These are phyloP conservation scores for Papiliotrema fonsecae DNA, from an alignment of 1,284 basidiomycete species.

Conservation along the genomic window DNA sequence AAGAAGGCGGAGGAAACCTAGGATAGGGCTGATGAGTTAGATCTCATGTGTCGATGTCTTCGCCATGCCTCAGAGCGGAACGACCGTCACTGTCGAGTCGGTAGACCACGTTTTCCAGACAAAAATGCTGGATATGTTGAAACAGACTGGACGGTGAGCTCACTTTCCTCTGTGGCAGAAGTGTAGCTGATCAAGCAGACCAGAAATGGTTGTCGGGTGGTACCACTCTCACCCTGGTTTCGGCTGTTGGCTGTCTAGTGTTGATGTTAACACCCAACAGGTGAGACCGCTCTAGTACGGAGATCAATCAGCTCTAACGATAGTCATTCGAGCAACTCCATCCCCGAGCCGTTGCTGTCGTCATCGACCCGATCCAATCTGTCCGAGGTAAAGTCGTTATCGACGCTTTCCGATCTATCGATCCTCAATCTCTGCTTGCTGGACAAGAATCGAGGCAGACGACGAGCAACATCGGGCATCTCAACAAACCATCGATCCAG, in stretches of 20 bases:
- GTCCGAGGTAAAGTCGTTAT: slow-evolving; percentile 99
- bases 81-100: slow-evolving; percentile 96
- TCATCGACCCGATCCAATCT: slow-evolving; percentile 98
- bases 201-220: slow-evolving; percentile 99
- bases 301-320: background rate
- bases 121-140: slow-evolving; percentile 99
- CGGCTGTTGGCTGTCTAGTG: slow-evolving; percentile 97
- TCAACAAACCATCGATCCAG: slow-evolving; percentile 98
- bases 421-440: slow-evolving; percentile 70
- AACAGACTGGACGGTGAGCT: slow-evolving; percentile 90
- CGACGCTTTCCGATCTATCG: slow-evolving; percentile 96
- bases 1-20: too few species aligned
- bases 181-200: slow-evolving; percentile 52
- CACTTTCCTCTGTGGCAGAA: background rate
- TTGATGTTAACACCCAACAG: slow-evolving; percentile 99
- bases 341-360: slow-evolving; percentile 91
- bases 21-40: slow-evolving; percentile 12
- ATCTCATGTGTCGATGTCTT: slow-evolving; percentile 93
- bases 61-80: slow-evolving; percentile 99
- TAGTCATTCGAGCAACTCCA: slow-evolving; percentile 97
- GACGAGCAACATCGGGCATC: slow-evolving; percentile 96
- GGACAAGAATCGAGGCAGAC: slow-evolving; percentile 96
- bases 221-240: slow-evolving; percentile 99
- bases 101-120: slow-evolving; percentile 99
- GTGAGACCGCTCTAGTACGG: slow-evolving; percentile 50